These are phyloP conservation scores for Mycena olivaceomarginata DNA, from an alignment of 768 basidiomycete species.

Conservation along the genomic window DNA sequence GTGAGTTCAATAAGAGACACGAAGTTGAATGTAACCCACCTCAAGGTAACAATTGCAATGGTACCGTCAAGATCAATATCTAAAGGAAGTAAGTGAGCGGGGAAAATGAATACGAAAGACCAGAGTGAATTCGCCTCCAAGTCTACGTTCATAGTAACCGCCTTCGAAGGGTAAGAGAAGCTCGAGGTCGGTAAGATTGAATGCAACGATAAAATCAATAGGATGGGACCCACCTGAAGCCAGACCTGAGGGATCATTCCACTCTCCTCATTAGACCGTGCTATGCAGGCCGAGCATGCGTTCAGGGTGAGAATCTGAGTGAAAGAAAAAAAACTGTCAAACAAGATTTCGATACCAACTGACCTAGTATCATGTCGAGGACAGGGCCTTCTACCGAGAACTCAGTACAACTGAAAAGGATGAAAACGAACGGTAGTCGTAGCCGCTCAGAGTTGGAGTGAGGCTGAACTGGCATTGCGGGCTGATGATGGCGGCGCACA, in stretches of 20 bases:
- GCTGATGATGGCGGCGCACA: background rate
- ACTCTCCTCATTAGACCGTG: constrained; percentile 3
- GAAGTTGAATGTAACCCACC: constrained; percentile 6
- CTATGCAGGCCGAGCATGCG: background rate
- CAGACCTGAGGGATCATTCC: background rate
- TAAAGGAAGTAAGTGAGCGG: background rate
- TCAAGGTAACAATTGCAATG: background rate
- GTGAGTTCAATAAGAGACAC: constrained; percentile 12
- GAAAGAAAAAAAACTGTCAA: no score
- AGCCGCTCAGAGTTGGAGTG: background rate
- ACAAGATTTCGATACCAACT: no score
- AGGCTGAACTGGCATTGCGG: constrained; percentile 8
- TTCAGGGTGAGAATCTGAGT: no score
- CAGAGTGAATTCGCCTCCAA: background rate
- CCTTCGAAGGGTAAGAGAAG: constrained; percentile 8
- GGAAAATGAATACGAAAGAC: background rate
- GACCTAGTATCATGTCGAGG: background rate
- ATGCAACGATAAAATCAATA: background rate
- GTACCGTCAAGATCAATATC: no score
- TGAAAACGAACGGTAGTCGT: background rate
- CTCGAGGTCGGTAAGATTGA: constrained; percentile 1
- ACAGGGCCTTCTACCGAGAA: background rate
- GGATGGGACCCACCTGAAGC: background rate
- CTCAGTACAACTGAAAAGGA: background rate
- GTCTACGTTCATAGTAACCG: constrained; percentile 1